phyloP scores from a whole-genome alignment of 495 filamentous ascomycete genomes.

The Aspergillus bridgeri region DNA sequence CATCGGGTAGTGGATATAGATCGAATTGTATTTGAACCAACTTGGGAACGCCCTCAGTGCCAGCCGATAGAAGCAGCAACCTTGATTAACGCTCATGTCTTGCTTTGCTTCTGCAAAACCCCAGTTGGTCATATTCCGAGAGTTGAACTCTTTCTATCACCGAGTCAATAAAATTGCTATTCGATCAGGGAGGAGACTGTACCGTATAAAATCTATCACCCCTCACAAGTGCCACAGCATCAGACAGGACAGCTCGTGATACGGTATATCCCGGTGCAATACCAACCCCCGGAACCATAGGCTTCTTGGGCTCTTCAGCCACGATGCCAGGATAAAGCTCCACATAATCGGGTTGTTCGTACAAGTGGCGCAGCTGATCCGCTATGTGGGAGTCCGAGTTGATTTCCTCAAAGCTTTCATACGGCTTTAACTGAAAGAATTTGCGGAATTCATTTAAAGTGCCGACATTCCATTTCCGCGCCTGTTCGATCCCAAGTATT shows the following conservation, averaged over 20 bases:
- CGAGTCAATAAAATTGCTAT: no score
- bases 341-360: slow-evolving; percentile 59
- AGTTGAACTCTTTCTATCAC: slow-evolving; percentile 64
- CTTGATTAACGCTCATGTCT: slow-evolving; percentile 70
- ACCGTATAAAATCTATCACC: slow-evolving; percentile 52
- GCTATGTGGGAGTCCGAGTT: slow-evolving; percentile 58
- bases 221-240: slow-evolving; percentile 52
- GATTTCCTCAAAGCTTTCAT: slow-evolving; percentile 60
- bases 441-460: slow-evolving; percentile 63
- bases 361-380: slow-evolving; percentile 49
- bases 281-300: slow-evolving; percentile 52
- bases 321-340: slow-evolving; percentile 63
- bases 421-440: slow-evolving; percentile 56
- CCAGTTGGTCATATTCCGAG: slow-evolving; percentile 77
- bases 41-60: slow-evolving; percentile 75
- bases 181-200: slow-evolving; percentile 17
- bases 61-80: slow-evolving; percentile 83
- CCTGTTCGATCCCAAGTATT: slow-evolving; percentile 59
- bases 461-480: slow-evolving; percentile 56
- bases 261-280: slow-evolving; percentile 57
- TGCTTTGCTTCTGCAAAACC: slow-evolving; percentile 68
- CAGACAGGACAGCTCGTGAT: slow-evolving; percentile 50
- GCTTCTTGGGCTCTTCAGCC: slow-evolving; percentile 50
- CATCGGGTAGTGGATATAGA: slow-evolving; percentile 88
- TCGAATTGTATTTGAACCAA: slow-evolving; percentile 72